Conservation (phyloP, 208 protist genomes). For the Leishmania tropica region DNA sequence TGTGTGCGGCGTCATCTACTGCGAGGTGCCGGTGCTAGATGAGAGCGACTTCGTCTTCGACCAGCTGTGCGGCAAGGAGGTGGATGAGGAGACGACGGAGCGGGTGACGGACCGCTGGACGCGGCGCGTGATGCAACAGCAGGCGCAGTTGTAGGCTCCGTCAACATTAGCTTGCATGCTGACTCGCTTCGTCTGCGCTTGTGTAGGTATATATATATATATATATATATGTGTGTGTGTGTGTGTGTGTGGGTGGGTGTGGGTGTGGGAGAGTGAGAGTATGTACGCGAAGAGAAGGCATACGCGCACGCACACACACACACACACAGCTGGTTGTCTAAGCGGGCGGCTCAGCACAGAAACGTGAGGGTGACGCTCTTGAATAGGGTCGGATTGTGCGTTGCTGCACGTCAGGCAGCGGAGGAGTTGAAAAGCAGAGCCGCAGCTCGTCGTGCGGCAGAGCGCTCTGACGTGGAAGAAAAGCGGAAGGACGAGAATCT, state of each 20-base stretch:
- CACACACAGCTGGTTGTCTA: neutral
- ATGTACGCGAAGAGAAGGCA: neutral
- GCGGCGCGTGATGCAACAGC: conserved; percentile 23
- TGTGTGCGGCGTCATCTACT: conserved; percentile 61
- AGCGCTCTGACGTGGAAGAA: neutral
- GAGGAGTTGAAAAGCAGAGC: neutral
- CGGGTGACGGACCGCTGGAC: conserved; percentile 62
- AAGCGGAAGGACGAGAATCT: neutral
- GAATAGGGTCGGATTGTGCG: neutral
- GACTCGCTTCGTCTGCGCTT: neutral
- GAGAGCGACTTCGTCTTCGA: conserved; percentile 69
- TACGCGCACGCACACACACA: neutral
- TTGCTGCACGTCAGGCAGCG: neutral
- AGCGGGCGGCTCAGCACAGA: neutral
- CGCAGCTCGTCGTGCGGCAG: neutral
- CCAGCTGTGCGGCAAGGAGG: conserved; percentile 43
- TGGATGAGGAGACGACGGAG: conserved; percentile 48
- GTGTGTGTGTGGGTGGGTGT: no score
- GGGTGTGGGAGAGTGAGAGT: no score
- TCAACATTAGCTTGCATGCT: neutral
- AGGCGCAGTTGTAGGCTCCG: neutral
- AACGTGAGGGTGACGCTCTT: neutral
- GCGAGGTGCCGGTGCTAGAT: conserved; percentile 57
- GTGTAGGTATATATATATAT: no score
- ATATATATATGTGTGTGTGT: no score